phyloP scores from a whole-genome alignment of 768 basidiomycete species.

The Gelatoporia subvermispora region DNA sequence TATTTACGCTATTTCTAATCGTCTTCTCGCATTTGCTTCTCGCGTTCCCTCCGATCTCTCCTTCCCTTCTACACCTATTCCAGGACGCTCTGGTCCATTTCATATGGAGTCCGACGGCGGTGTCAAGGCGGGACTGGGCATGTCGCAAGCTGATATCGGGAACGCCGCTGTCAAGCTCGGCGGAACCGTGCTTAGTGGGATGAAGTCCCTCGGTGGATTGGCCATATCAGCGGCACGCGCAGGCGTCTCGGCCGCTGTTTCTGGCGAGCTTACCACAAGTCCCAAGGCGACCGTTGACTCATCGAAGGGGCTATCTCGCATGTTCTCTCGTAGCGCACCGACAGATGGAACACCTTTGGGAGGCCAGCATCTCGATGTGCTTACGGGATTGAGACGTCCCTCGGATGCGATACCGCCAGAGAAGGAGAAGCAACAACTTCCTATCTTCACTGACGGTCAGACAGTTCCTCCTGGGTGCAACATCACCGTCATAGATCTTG shows the following conservation, averaged over 20 bases:
- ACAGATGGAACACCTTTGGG: slow-evolving; percentile 15
- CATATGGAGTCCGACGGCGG: slow-evolving; percentile 8
- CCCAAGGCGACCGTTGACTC: neutral
- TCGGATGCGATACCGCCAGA: neutral
- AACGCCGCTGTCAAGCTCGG: slow-evolving; percentile 55
- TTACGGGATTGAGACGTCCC: neutral
- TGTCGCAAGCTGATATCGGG: slow-evolving; percentile 47
- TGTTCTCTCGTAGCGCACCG: slow-evolving; percentile 62
- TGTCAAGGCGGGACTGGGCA: slow-evolving; percentile 25
- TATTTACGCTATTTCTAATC: slow-evolving; percentile 54
- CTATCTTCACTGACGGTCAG: neutral
- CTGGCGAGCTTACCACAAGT: slow-evolving; percentile 2
- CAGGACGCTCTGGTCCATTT: slow-evolving; percentile 10
- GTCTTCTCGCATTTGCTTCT: slow-evolving; percentile 60
- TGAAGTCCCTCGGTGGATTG: slow-evolving; percentile 59
- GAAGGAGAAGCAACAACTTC: neutral
- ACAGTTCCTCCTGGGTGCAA: slow-evolving; percentile 25
- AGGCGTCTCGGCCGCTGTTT: slow-evolving; percentile 19
- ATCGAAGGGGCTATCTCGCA: neutral
- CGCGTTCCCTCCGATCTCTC: slow-evolving; percentile 24
- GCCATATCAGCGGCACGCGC: slow-evolving; percentile 45
- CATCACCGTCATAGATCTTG: slow-evolving; percentile 56
- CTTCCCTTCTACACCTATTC: slow-evolving; percentile 9
- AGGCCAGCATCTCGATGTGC: no score
- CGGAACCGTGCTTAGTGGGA: slow-evolving; percentile 56